These are phyloP conservation scores for Aspergillus wentii DNA, from an alignment of 495 filamentous ascomycete genomes.

Conservation along the genomic window DNA sequence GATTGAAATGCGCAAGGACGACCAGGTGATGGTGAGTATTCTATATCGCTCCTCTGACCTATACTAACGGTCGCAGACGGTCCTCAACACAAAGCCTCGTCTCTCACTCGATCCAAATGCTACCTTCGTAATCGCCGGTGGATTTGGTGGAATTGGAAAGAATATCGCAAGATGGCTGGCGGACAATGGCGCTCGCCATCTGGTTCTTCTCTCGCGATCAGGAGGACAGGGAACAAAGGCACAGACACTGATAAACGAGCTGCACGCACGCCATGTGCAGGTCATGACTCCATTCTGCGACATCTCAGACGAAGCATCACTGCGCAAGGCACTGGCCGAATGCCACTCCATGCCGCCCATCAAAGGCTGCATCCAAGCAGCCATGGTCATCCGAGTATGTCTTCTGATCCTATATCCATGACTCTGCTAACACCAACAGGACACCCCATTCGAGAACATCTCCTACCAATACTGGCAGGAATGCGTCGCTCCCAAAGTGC, in stretches of 20 bases:
- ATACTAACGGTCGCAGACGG: conserved; percentile 1
- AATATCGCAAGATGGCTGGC: conserved; percentile 58
- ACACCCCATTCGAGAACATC: conserved; percentile 42
- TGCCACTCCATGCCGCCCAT: conserved; percentile 28
- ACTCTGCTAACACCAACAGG: conserved; percentile 12
- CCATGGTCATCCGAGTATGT: conserved; percentile 35
- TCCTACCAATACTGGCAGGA: conserved; percentile 26
- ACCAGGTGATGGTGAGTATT: conserved; percentile 49
- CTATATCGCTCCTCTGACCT: not conserved
- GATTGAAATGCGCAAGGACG: conserved; percentile 46
- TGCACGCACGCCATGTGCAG: no score
- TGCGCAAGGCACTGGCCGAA: no score
- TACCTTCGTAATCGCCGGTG: conserved; percentile 45
- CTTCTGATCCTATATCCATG: not conserved
- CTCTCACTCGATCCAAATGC: conserved; percentile 23
- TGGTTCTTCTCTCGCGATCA: conserved; percentile 46
- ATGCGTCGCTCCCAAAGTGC: no score
- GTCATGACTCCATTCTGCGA: no score
- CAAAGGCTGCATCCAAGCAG: conserved; percentile 34
- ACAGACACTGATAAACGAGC: no score
- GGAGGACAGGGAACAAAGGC: no score
- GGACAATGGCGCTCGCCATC: conserved; percentile 49
- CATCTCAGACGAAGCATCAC: no score
- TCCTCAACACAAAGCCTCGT: no score
- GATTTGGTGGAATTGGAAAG: conserved; percentile 56